Evolutionary conservation across 805 yeast genomes (phyloP).

Genomic region (Nakazawaea wickerhamii): DNA sequence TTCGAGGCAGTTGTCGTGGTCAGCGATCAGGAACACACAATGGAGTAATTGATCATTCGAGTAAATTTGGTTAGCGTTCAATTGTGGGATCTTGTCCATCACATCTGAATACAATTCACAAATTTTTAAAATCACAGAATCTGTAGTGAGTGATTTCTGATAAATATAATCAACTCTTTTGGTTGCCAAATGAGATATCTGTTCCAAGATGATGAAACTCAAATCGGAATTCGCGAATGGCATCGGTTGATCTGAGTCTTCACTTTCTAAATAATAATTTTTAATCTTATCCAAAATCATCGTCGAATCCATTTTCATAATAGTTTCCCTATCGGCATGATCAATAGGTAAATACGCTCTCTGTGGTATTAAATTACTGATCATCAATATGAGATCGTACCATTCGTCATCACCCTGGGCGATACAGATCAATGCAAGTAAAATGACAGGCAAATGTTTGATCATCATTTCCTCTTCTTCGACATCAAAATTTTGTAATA

Average conservation of each 20-base stretch:
- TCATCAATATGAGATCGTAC: constrained; percentile 32
- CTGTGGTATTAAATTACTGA: constrained; percentile 56
- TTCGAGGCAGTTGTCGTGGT: constrained; percentile 13
- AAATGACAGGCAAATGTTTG: constrained; percentile 67
- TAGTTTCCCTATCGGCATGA: constrained; percentile 28
- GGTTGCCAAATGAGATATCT: constrained; percentile 23
- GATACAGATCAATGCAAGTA: constrained; percentile 40
- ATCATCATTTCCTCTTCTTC: constrained; percentile 83
- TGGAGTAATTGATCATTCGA: neutral
- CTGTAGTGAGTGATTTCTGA: constrained; percentile 13
- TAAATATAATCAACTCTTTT: constrained; percentile 15
- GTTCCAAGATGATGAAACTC: constrained; percentile 33
- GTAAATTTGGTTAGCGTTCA: constrained; percentile 12
- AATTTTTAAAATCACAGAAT: constrained; percentile 24
- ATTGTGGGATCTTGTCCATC: constrained; percentile 42
- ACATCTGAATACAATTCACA: constrained; percentile 31
- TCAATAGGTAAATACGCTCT: constrained; percentile 55
- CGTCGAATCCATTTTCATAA: constrained; percentile 2
- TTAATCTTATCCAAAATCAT: constrained; percentile 25
- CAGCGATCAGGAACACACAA: neutral
- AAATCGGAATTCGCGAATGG: constrained; percentile 42
- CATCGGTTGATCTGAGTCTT: constrained; percentile 17
- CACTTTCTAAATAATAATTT: constrained; percentile 25
- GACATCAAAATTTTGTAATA: constrained; percentile 61
- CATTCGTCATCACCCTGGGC: constrained; percentile 22